Evolutionary conservation across 2,329 filamentous ascomycete genomes (phyloP), one percentile per base, ranked within the genome.

Genomic region (Hymenoscyphus linearis): DNA sequence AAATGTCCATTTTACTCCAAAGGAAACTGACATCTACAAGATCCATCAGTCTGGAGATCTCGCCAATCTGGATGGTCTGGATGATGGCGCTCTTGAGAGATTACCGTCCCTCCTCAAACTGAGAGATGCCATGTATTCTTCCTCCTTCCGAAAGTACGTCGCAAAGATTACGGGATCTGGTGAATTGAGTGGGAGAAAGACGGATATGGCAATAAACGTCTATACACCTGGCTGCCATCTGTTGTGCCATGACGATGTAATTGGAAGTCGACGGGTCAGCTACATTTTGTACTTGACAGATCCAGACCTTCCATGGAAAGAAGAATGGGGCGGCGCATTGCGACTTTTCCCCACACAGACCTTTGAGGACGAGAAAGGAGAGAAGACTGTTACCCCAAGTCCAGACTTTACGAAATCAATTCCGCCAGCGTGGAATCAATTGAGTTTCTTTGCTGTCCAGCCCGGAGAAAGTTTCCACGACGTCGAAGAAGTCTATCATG

Each of bases 1-100:
- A 68, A 93, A 96, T 73, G 90, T 99, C 68, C 87, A 90, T 68
- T 99, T 99, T 78, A 97, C 95, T 13, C 93, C 93, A 69, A 99
- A 99, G 76, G 95, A 99, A 77, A 99, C 95, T 55, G 95, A 99
- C 75, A 99, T 99, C 70, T 99, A 99, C 84, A 96, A 96, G 77
- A 98, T 99, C 73, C 93, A 97, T 82, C 95, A 99, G 79, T 98
- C 93, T 4, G 95, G 95, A 67, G 95, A 99, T 74, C 83, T 99
- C 36, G 95, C 95, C 54, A 99, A 99, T 76, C 85, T 99, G 62
- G 93, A 97, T 76, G 95, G 95, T 26, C 84, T 99, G 52, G 91
- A 96, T 64, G 88, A 96, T 73, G 86, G 87, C 7, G 92, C 93
- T 6, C 83, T 98, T 59, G 83, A 88, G 64, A 92, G 91, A 73